A percentile compares a stretch with the other conserved stretches of the same genome.
Conservation (phyloP, 768 basidiomycete genomes). For the Porpolomopsis calyptriformis region DNA sequence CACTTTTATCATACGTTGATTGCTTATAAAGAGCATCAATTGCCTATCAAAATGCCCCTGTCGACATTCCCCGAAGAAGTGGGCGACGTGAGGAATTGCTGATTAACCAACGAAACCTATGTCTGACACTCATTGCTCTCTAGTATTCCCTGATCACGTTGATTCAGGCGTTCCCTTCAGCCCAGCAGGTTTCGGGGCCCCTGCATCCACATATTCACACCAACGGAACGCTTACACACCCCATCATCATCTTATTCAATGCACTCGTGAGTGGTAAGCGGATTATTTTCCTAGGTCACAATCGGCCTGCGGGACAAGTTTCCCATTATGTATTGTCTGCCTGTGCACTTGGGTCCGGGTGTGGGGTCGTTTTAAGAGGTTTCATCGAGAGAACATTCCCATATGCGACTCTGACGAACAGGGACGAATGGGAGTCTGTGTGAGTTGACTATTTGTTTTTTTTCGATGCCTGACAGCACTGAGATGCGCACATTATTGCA, state of each 20-base stretch:
- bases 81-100: constrained; percentile 63
- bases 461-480: no score
- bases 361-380: constrained; percentile 72
- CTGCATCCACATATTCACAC: constrained; percentile 90
- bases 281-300: constrained; percentile 91
- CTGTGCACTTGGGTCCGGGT: constrained; percentile 86
- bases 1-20: constrained; percentile 88
- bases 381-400: constrained; percentile 91
- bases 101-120: neutral
- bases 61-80: constrained; percentile 90
- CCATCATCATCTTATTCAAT: constrained; percentile 92
- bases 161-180: constrained; percentile 66
- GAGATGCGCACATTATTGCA: no score
- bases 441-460: constrained; percentile 30
- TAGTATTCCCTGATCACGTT: constrained; percentile 91
- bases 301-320: constrained; percentile 80
- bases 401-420: constrained; percentile 81
- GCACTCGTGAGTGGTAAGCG: constrained; percentile 91
- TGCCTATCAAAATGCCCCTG: constrained; percentile 88
- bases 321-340: constrained; percentile 89
- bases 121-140: neutral
- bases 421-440: constrained; percentile 87
- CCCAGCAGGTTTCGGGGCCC: constrained; percentile 56
- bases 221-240: constrained; percentile 81
- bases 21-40: constrained; percentile 67